Base-by-base conservation (phyloP, 805 yeast genomes). In the Cyberlindnera mycetangii region DNA sequence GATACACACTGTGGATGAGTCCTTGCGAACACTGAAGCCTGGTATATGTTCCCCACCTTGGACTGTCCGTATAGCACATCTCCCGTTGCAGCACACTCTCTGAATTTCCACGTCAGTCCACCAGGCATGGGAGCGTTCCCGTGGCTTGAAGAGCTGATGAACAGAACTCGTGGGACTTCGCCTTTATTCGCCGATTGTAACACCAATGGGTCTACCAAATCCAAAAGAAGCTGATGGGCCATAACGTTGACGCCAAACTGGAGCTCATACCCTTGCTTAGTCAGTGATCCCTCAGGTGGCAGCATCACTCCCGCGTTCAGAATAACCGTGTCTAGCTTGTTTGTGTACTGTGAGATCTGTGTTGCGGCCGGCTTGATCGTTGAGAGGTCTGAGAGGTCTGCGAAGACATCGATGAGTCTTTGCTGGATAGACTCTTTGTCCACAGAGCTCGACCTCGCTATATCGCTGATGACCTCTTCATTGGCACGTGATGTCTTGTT, bases 211-310 rank as follows among this genome's bases (percentile, higher is more conserved):
- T 60, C 61, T 34, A 74, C 51, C 14, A 64, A 54, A 41, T 65
- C 63, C 47, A 74, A 70, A 18, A 76, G 58, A 17, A 74, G 55
- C 43, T 66, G 72, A 19, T 75, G 74, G 2, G 74, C 80, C 12
- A 77, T 48, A 17, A 56, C 67, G 54, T 77, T 77, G 20, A 70
- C 67, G 8, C 77, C 81, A 36, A 74, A 57, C 42, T 71, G 75
- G 32, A 63, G 44, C 42, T 76, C 81, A 44, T 64, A 67, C 9
- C 75, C 78, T 56, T 76, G 78, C 12, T 41, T 55, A 2, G 78
- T 66, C 24, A 44, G 42, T 6, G 68, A 50, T 1, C 64, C 69
- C 15, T 41, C 36, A 5, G 75, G 70, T 7, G 71, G 70, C 4
- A 38, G 44, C 72, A 70, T 69, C 5, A 74, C 68, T 24, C 75